phyloP scores from a whole-genome alignment of 345 rosid species.

The Eutrema heterophyllum region DNA sequence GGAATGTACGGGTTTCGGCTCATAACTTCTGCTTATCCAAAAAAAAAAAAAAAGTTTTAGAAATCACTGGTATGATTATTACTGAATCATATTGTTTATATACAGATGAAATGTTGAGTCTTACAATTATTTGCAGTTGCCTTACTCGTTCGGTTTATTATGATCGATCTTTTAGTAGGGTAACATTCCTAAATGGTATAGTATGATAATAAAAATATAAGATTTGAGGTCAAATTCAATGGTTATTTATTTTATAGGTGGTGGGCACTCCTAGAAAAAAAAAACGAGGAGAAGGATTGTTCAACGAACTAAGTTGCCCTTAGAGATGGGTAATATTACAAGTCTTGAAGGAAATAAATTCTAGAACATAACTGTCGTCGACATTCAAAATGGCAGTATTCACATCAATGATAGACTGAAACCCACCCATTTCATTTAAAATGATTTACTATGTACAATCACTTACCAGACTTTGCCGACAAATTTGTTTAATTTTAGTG shows the following conservation, averaged over 20 bases:
- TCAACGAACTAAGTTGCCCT: slow-evolving; percentile 21
- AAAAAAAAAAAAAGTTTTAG: neutral
- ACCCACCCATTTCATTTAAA: slow-evolving; percentile 13
- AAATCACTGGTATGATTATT: neutral
- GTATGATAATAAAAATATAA: neutral
- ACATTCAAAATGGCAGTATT: slow-evolving; percentile 24
- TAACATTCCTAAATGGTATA: slow-evolving; percentile 3
- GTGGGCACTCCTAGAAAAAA: slow-evolving; percentile 2
- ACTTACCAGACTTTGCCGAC: slow-evolving; percentile 31
- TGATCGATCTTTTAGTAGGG: neutral
- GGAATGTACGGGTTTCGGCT: too few relatives aligned
- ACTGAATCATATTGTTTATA: neutral
- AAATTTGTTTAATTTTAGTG: neutral
- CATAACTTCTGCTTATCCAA: too few relatives aligned
- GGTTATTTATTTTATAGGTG: neutral
- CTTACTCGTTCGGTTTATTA: neutral
- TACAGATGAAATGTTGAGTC: neutral
- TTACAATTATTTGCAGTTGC: neutral
- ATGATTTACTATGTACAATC: neutral
- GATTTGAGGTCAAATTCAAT: neutral
- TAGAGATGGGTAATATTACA: slow-evolving; percentile 24
- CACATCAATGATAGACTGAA: slow-evolving; percentile 29
- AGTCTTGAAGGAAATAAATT: slow-evolving; percentile 20
- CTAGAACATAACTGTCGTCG: slow-evolving; percentile 19
- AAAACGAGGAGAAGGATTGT: neutral